phyloP scores from a whole-genome alignment of 768 basidiomycete genomes.

The Chalciporus chontae region DNA sequence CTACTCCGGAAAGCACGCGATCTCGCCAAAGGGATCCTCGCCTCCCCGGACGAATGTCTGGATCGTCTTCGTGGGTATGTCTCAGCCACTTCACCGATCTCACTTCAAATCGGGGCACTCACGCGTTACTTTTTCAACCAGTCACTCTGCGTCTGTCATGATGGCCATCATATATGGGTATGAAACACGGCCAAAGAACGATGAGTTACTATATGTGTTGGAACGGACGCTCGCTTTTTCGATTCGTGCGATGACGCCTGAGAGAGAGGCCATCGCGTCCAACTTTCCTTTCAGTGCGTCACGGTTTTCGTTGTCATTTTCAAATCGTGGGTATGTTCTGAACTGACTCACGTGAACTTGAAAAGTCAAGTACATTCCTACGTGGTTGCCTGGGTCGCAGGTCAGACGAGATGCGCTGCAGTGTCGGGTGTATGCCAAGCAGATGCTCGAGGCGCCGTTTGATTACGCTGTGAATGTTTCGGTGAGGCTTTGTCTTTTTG shows the following conservation, averaged over 20 bases:
- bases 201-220: not conserved
- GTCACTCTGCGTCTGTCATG: constrained; percentile 25
- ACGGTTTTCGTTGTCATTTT: too few relatives aligned
- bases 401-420: constrained; percentile 3
- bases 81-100: not conserved
- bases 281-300: constrained; percentile 3
- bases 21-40: constrained; percentile 7
- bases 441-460: constrained; percentile 10
- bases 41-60: not conserved
- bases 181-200: not conserved
- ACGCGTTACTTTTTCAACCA: too few relatives aligned
- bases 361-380: constrained; percentile 6
- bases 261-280: not conserved
- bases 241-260: constrained; percentile 1
- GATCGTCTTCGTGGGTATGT: constrained; percentile 12
- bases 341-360: too few relatives aligned
- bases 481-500: not conserved
- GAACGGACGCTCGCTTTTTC: not conserved
- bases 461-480: not conserved
- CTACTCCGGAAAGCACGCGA: constrained; percentile 5
- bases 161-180: constrained; percentile 10
- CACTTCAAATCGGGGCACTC: too few relatives aligned
- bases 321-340: not conserved
- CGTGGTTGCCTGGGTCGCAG: constrained; percentile 4
- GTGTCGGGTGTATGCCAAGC: constrained; percentile 18